Evolutionary conservation across 1,139 yeast genomes (phyloP).

Genomic region (Ogataea hybrid): DNA sequence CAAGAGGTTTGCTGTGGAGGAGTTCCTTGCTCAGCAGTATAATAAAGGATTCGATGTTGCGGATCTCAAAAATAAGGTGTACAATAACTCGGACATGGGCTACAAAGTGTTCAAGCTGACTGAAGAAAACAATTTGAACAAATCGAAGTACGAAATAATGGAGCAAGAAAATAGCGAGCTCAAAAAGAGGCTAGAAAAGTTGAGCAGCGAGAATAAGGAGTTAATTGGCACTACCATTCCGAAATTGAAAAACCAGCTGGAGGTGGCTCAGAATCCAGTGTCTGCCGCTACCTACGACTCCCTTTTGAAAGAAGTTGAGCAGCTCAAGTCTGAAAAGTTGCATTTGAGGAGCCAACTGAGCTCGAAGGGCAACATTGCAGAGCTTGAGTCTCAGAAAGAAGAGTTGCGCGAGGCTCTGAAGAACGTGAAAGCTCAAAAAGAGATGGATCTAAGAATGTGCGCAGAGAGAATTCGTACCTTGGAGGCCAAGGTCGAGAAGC

Average conservation of each 20-base stretch:
- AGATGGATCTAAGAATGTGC: slow-evolving; percentile 35
- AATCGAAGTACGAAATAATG: slow-evolving; percentile 20
- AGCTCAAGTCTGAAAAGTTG: slow-evolving; percentile 30
- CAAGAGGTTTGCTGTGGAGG: slow-evolving; percentile 67
- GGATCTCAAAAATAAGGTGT: slow-evolving; percentile 45
- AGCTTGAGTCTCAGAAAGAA: slow-evolving; percentile 51
- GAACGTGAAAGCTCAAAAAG: slow-evolving; percentile 35
- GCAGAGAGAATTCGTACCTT: slow-evolving; percentile 43
- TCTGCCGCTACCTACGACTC: slow-evolving; percentile 3
- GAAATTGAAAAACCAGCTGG: slow-evolving; percentile 39
- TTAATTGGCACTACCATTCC: slow-evolving; percentile 44
- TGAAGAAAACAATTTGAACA: slow-evolving; percentile 42
- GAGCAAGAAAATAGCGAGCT: slow-evolving; percentile 34
- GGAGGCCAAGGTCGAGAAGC: slow-evolving; percentile 35
- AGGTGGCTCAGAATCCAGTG: slow-evolving; percentile 25
- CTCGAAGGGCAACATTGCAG: slow-evolving; percentile 33
- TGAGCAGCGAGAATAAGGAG: slow-evolving; percentile 43
- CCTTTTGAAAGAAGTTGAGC: slow-evolving; percentile 25
- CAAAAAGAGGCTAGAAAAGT: slow-evolving; percentile 39
- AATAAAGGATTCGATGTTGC: slow-evolving; percentile 11
- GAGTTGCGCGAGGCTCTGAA: slow-evolving; percentile 54
- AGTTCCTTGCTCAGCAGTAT: slow-evolving; percentile 30
- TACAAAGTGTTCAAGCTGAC: slow-evolving; percentile 18
- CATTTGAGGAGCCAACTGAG: slow-evolving; percentile 23
- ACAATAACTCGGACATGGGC: slow-evolving; percentile 48